phyloP scores from a whole-genome alignment of 2,329 filamentous ascomycete genomes.

The Stagonosporopsis chrysanthemi region DNA sequence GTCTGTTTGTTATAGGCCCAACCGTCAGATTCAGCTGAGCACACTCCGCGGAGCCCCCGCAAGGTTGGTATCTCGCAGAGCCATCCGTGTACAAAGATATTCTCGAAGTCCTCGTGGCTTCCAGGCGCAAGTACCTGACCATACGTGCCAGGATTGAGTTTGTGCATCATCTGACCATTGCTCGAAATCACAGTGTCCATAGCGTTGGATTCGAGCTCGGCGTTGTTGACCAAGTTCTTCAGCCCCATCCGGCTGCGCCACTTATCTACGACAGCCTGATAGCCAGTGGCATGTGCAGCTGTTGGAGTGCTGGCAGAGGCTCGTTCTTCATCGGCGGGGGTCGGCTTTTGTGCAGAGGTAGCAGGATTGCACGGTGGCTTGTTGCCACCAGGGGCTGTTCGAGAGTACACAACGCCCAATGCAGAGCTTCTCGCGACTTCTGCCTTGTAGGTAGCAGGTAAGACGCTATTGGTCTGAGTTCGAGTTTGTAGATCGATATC shows the following conservation, averaged over 20 bases:
- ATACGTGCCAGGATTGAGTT: slow-evolving; percentile 39
- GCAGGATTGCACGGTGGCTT: too few species aligned
- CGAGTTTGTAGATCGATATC: too few species aligned
- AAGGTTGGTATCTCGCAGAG: slow-evolving; percentile 44
- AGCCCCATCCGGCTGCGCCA: slow-evolving; percentile 43
- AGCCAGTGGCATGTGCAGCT: slow-evolving; percentile 27
- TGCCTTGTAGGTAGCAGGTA: too few species aligned
- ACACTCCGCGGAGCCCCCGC: slow-evolving; percentile 36
- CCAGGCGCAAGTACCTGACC: slow-evolving; percentile 43
- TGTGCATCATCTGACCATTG: slow-evolving; percentile 42
- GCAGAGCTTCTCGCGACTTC: too few species aligned
- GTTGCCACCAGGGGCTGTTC: too few species aligned
- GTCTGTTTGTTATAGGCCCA: slow-evolving; percentile 41
- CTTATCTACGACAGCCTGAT: slow-evolving; percentile 36
- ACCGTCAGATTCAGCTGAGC: slow-evolving; percentile 32
- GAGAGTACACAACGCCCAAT: too few species aligned
- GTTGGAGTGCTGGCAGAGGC: slow-evolving; percentile 20
- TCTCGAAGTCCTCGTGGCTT: slow-evolving; percentile 32
- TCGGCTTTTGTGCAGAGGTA: too few species aligned
- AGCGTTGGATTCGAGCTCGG: slow-evolving; percentile 38
- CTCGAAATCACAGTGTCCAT: slow-evolving; percentile 30
- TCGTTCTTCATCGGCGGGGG: too few species aligned
- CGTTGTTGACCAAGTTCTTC: slow-evolving; percentile 22
- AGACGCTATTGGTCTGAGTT: too few species aligned
- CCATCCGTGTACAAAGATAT: slow-evolving; percentile 47